These are phyloP conservation scores for Cenchrus purpureus DNA, from an alignment of 176 grass and related monocot species.

Conservation along the genomic window DNA sequence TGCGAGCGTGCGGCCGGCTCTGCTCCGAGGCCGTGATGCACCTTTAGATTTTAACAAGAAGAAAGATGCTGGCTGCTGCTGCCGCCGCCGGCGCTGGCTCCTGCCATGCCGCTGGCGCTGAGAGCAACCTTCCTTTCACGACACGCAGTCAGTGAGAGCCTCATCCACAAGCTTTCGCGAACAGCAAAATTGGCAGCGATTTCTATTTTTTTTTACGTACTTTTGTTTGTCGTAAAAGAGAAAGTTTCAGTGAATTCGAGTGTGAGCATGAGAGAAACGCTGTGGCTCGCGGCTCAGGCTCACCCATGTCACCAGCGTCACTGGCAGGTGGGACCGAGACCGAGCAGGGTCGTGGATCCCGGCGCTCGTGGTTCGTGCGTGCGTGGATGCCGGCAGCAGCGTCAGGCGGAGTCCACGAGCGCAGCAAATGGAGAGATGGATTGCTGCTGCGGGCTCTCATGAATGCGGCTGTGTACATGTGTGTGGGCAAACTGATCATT, in stretches of 20 bases:
- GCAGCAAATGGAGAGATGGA: constrained; percentile 43
- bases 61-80: background rate
- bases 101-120: constrained; percentile 6
- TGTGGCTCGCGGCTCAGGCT: no score
- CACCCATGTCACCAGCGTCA: no score
- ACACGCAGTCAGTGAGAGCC: constrained; percentile 33
- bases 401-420: constrained; percentile 48
- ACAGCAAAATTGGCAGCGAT: background rate
- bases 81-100: background rate
- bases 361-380: constrained; percentile 20
- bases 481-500: constrained; percentile 56
- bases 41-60: constrained; percentile 29
- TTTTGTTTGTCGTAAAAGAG: no score
- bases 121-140: constrained; percentile 34
- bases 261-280: background rate
- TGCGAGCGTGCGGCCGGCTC: constrained; percentile 15
- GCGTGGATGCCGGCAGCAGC: background rate
- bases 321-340: background rate
- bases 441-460: constrained; percentile 36
- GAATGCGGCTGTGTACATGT: constrained; percentile 35
- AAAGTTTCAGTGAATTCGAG: no score
- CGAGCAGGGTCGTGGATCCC: background rate
- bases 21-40: constrained; percentile 26
- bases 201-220: background rate
- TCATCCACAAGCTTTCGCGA: constrained; percentile 5